phyloP scores from a whole-genome alignment of 2,329 filamentous ascomycete species.

The Beauveria brongniartii region DNA sequence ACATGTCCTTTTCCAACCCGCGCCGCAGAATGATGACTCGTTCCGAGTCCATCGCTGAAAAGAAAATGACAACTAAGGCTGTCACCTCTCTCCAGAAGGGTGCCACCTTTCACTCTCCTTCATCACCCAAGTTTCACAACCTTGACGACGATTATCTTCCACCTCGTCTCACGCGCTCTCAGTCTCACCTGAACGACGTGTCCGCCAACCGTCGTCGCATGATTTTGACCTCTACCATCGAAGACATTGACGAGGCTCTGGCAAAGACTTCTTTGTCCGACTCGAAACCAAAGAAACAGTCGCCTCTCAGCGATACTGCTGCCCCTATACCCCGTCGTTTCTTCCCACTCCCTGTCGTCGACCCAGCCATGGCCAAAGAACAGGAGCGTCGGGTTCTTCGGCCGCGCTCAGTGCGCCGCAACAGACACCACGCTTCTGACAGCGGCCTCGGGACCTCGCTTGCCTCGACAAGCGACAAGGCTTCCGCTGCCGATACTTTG shows the following conservation, averaged over 20 bases:
- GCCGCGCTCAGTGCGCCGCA: conserved; percentile 46
- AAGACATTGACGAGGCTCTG: conserved; percentile 55
- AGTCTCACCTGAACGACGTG: conserved; percentile 63
- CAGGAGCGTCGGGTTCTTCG: conserved; percentile 44
- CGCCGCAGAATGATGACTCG: conserved; percentile 34
- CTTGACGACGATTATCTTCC: conserved; percentile 36
- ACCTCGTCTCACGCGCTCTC: conserved; percentile 55
- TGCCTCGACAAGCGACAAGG: conserved; percentile 49
- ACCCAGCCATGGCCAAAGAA: conserved; percentile 37
- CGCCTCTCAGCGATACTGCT: conserved; percentile 44
- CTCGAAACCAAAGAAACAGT: conserved; percentile 16
- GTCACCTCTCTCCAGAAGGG: conserved; percentile 59
- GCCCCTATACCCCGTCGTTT: conserved; percentile 53
- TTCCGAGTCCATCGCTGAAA: conserved; percentile 30
- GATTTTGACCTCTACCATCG: conserved; percentile 42
- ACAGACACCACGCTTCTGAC: conserved; percentile 68
- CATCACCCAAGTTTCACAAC: conserved; percentile 22
- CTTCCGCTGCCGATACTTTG: conserved; percentile 32
- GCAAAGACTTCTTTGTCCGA: conserved; percentile 34
- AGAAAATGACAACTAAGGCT: conserved; percentile 41
- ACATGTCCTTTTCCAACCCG: conserved; percentile 40
- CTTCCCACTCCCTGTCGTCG: conserved; percentile 47
- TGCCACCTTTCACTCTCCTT: conserved; percentile 55
- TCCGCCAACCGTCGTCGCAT: conserved; percentile 62
- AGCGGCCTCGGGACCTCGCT: conserved; percentile 84